Evolutionary conservation across 805 yeast genomes (phyloP).

Genomic region (Yamadazyma sp.): DNA sequence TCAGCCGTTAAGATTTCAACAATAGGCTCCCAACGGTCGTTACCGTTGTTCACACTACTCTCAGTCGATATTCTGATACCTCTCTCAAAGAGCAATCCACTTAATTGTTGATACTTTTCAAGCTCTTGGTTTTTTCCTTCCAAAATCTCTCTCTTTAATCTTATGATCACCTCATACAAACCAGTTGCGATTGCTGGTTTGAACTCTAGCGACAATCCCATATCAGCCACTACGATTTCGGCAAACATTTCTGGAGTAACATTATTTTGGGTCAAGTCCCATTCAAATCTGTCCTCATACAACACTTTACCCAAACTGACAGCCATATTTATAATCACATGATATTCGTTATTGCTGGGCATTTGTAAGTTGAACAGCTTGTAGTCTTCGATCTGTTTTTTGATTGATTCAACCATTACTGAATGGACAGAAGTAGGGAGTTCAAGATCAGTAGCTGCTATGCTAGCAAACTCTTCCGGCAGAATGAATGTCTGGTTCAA

Average conservation of each 20-base stretch:
- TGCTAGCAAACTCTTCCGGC: slow-evolving; percentile 72
- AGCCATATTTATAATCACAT: slow-evolving; percentile 77
- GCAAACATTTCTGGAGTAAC: slow-evolving; percentile 87
- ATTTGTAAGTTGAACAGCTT: slow-evolving; percentile 60
- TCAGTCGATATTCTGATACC: slow-evolving; percentile 47
- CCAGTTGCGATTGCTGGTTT: slow-evolving; percentile 87
- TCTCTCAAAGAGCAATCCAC: slow-evolving; percentile 45
- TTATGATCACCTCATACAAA: slow-evolving; percentile 73
- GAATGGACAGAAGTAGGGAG: slow-evolving; percentile 64
- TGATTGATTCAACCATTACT: slow-evolving; percentile 67
- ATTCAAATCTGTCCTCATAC: slow-evolving; percentile 90
- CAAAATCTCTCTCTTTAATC: slow-evolving; percentile 76
- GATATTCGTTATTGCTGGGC: slow-evolving; percentile 57
- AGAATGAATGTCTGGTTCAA: slow-evolving; percentile 60
- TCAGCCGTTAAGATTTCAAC: slow-evolving; percentile 84
- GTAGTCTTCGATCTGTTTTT: slow-evolving; percentile 78
- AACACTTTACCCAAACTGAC: slow-evolving; percentile 80
- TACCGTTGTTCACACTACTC: slow-evolving; percentile 73
- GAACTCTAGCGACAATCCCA: slow-evolving; percentile 84
- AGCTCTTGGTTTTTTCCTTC: slow-evolving; percentile 43
- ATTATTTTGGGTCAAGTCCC: slow-evolving; percentile 66
- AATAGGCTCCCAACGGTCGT: slow-evolving; percentile 83
- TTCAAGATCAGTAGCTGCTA: slow-evolving; percentile 81
- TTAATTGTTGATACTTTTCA: slow-evolving; percentile 41
- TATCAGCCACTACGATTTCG: slow-evolving; percentile 71